Conservation (phyloP, 495 filamentous ascomycete genomes). For the Collariella sp. region DNA sequence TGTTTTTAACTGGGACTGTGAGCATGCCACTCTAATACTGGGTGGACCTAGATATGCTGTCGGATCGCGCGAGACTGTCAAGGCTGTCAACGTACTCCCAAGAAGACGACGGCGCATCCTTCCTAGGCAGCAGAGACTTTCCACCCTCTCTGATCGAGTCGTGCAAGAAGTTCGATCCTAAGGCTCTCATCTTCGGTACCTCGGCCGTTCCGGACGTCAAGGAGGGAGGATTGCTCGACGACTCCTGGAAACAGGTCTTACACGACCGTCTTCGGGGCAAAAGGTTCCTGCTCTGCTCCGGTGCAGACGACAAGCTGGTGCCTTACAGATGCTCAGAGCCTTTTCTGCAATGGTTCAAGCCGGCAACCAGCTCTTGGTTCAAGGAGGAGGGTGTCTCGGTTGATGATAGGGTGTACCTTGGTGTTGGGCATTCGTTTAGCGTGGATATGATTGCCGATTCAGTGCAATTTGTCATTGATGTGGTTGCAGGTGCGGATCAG, state of each 20-base stretch:
- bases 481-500: constrained; percentile 26
- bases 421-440: constrained; percentile 65
- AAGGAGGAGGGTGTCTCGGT: constrained; percentile 51
- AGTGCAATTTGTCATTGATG: constrained; percentile 54
- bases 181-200: constrained; percentile 54
- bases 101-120: constrained; percentile 45
- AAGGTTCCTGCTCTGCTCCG: constrained; percentile 67
- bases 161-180: constrained; percentile 58
- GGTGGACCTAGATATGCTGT: constrained; percentile 51
- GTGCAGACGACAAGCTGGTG: constrained; percentile 73
- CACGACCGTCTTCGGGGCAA: constrained; percentile 56
- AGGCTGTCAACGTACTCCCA: constrained; percentile 54
- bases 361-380: constrained; percentile 49
- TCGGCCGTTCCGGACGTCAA: constrained; percentile 25
- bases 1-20: not conserved
- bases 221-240: not conserved
- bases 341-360: constrained; percentile 65
- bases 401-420: constrained; percentile 64
- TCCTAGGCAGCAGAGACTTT: constrained; percentile 70
- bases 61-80: constrained; percentile 65
- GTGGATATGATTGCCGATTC: constrained; percentile 64
- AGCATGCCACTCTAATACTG: not conserved
- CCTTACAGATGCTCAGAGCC: constrained; percentile 61
- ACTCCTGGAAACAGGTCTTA: constrained; percentile 33
- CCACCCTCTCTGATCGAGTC: constrained; percentile 55